A percentile compares a stretch with the other conserved stretches of the same genome.
Conservation (phyloP, 176 grass and related monocot species). For the Ensete ventricosum region DNA sequence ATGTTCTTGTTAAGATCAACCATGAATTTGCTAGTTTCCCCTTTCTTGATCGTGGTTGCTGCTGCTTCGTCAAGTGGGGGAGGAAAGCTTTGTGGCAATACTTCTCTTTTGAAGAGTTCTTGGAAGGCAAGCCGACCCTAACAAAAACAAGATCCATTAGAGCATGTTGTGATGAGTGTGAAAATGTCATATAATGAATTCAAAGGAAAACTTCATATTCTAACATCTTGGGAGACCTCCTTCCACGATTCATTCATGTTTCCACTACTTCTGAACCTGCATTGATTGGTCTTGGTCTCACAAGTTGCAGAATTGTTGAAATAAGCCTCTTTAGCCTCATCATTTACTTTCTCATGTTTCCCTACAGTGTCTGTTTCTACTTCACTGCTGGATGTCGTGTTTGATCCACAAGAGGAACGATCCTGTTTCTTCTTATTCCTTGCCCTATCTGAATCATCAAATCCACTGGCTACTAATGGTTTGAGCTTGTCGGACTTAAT, state of each 20-base stretch:
- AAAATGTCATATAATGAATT: constrained; percentile 27
- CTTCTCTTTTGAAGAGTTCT: constrained; percentile 73
- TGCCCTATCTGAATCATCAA: constrained; percentile 28
- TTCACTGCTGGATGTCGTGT: constrained; percentile 80
- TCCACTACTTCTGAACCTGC: constrained; percentile 65
- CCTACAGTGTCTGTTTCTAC: constrained; percentile 45
- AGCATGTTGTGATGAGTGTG: constrained; percentile 35
- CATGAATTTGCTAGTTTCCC: constrained; percentile 24
- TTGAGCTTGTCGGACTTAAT: constrained; percentile 27
- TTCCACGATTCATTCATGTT: constrained; percentile 79
- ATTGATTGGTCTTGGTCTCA: constrained; percentile 40
- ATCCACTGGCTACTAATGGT: constrained; percentile 24
- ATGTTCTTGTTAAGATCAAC: constrained; percentile 60
- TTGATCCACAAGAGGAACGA: constrained; percentile 94
- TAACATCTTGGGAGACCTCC: constrained; percentile 89
- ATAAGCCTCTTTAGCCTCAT: constrained; percentile 37
- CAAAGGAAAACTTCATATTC: constrained; percentile 25
- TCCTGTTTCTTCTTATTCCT: constrained; percentile 62
- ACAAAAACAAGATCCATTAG: constrained; percentile 53
- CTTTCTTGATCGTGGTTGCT: constrained; percentile 20
- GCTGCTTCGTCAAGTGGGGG: constrained; percentile 34
- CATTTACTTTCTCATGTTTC: constrained; percentile 34
- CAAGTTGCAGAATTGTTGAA: constrained; percentile 52
- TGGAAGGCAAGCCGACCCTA: constrained; percentile 94
- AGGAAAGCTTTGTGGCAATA: constrained; percentile 91